Conservation (phyloP, 352 stramenopile species). For the Phytophthora capsici region DNA sequence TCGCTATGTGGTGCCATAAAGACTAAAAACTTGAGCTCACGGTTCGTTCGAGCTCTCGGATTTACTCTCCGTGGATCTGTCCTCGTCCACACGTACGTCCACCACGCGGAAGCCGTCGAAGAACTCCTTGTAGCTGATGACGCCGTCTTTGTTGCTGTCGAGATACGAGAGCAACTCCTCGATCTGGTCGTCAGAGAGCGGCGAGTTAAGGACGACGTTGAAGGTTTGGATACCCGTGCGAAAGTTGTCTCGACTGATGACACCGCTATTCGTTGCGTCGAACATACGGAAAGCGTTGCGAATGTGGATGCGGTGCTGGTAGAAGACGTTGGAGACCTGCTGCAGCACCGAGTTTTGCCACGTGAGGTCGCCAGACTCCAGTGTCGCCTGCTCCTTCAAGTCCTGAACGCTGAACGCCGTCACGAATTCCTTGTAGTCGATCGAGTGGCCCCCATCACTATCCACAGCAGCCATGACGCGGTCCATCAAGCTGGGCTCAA, state of each 20-base stretch:
- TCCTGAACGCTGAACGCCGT: conserved; percentile 90
- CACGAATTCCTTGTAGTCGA: conserved; percentile 94
- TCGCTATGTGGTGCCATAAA: conserved; percentile 5
- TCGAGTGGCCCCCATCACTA: conserved; percentile 86
- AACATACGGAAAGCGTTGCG: conserved; percentile 93
- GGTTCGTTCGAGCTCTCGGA: not conserved
- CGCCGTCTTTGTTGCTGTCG: conserved; percentile 91
- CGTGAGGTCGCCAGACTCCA: conserved; percentile 71
- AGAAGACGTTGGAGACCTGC: conserved; percentile 94
- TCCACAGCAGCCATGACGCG: conserved; percentile 90
- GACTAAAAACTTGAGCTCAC: too few relatives aligned
- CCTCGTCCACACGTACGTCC: conserved; percentile 67
- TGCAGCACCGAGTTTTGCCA: conserved; percentile 94
- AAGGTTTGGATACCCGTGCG: conserved; percentile 86
- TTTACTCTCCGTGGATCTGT: conserved; percentile 30
- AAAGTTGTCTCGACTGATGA: conserved; percentile 88
- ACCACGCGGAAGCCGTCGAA: conserved; percentile 92
- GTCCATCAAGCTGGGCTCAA: conserved; percentile 59
- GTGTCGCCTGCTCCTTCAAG: conserved; percentile 60
- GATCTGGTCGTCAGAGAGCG: conserved; percentile 92
- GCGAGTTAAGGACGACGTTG: conserved; percentile 90
- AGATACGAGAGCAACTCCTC: conserved; percentile 88
- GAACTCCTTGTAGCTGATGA: conserved; percentile 95
- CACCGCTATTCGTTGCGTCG: conserved; percentile 83
- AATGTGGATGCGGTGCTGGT: conserved; percentile 94